A percentile compares a stretch with the other conserved stretches of the same genome.
Evolutionary conservation across 768 basidiomycete species (phyloP).

Genomic region (Psilocybe cyanescens): DNA sequence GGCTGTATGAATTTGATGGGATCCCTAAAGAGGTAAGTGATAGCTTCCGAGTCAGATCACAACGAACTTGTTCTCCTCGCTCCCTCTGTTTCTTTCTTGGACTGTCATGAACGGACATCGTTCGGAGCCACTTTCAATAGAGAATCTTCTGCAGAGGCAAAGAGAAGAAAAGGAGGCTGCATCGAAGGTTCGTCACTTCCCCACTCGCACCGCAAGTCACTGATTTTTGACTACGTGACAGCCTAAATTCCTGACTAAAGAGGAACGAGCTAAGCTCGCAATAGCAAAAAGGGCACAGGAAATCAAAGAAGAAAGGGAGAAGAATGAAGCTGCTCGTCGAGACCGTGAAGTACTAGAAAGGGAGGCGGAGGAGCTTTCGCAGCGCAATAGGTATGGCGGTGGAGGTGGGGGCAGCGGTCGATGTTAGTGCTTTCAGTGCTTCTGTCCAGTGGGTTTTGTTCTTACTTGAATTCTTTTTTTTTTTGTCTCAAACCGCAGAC

Average conservation of each 20-base stretch:
- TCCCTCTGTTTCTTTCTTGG: slow-evolving; percentile 6
- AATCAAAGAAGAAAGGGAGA: slow-evolving; percentile 71
- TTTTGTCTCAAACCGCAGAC: slow-evolving; percentile 36
- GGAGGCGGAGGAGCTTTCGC: slow-evolving; percentile 70
- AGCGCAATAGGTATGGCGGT: slow-evolving; percentile 46
- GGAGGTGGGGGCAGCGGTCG: slow-evolving; percentile 44
- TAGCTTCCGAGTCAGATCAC: neutral
- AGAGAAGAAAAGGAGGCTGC: slow-evolving; percentile 88
- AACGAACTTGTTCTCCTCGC: neutral
- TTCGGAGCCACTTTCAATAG: slow-evolving; percentile 85
- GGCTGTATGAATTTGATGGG: neutral
- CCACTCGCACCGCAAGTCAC: neutral
- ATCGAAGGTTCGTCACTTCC: slow-evolving; percentile 63
- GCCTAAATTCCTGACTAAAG: slow-evolving; percentile 95
- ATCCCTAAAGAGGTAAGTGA: slow-evolving; percentile 12
- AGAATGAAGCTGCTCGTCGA: slow-evolving; percentile 58
- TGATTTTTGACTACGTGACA: slow-evolving; percentile 33
- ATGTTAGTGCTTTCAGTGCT: slow-evolving; percentile 36
- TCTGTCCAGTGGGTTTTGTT: slow-evolving; percentile 20
- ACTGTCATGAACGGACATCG: slow-evolving; percentile 49
- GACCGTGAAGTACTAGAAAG: slow-evolving; percentile 77
- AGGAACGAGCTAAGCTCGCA: slow-evolving; percentile 87
- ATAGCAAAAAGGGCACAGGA: slow-evolving; percentile 87
- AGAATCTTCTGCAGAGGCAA: slow-evolving; percentile 85
- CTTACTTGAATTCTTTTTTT: slow-evolving; percentile 17